These are phyloP conservation scores for Royoungia palumana DNA, from an alignment of 768 basidiomycete species.

Conservation along the genomic window DNA sequence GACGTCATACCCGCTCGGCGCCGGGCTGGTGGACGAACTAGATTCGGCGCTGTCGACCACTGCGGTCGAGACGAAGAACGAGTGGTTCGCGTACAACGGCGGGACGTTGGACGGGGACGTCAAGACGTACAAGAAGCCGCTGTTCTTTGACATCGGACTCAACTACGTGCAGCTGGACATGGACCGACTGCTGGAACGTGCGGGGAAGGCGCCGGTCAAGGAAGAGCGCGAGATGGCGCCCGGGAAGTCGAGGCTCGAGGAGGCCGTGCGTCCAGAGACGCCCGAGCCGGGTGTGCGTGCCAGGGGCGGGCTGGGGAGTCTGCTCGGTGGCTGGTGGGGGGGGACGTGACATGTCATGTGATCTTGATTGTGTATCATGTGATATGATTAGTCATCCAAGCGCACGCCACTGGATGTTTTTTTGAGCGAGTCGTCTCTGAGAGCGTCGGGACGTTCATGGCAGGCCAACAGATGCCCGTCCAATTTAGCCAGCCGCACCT, in stretches of 20 bases:
- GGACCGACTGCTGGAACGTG: constrained; percentile 66
- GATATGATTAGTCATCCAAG: constrained; percentile 4
- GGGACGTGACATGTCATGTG: constrained; percentile 19
- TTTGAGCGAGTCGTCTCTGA: constrained; percentile 5
- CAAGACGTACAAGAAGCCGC: constrained; percentile 68
- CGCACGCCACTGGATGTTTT: constrained; percentile 28
- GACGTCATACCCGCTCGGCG: constrained; percentile 53
- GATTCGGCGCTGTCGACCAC: constrained; percentile 49
- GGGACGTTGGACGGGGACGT: constrained; percentile 47
- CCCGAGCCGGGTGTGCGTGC: constrained; percentile 46
- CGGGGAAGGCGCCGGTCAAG: constrained; percentile 48
- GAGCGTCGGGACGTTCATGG: constrained; percentile 14
- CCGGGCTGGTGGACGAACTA: constrained; percentile 44
- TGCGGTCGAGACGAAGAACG: constrained; percentile 55
- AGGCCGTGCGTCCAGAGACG: constrained; percentile 42
- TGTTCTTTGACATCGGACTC: constrained; percentile 93
- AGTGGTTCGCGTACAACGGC: constrained; percentile 79
- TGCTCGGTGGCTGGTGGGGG: constrained; percentile 87
- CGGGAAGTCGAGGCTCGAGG: constrained; percentile 56
- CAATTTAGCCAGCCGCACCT: constrained; percentile 22
- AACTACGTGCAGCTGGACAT: constrained; percentile 89
- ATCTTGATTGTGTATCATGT: constrained; percentile 8
- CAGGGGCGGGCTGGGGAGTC: constrained; percentile 55
- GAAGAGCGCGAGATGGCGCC: constrained; percentile 21
- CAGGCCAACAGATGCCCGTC: constrained; percentile 24